Base-by-base conservation (phyloP, 2,329 filamentous ascomycete genomes). In the Aschersonia sp. region DNA sequence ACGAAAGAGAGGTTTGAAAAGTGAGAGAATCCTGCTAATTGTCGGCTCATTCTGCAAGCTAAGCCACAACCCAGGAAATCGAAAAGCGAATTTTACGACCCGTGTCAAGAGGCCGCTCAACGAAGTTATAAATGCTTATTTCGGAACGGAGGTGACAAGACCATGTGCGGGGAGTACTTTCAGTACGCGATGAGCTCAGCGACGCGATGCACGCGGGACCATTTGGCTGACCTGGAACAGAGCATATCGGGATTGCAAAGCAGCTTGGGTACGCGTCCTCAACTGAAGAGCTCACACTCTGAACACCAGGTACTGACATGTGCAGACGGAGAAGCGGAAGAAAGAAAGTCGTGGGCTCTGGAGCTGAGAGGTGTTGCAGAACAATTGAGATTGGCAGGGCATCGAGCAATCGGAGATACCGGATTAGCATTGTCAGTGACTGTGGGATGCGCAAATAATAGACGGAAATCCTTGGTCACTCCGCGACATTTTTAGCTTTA, bases 161-260 rank as follows among this genome's bases (percentile, higher is more conserved):
- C 81, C n/a, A 85, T 97, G 84, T 98, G 92, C 62, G 74, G 76
- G 54, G 90, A 97, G 64, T 97, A 94, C 62, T 97, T 98, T 61
- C 87, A 96, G 88, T 96, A 63, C 67, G 85, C 67, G 50, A 42
- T 12, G 46, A n/a, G 30, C 22, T 22, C n/a, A 4, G 0, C 5
- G 33, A 22, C 6, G n/a, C 8, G 8, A 31, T 43, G 22, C 22
- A 43, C 7, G 10, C 29, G 30, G 42, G 22, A 6, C 7, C 10
- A 11, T 6, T 9, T 11, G 31, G 31, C 55, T 62, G 48, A 61
- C 45, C 6, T n/a, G 12, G 14, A 30, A 48, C 54, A 94, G 88
- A 67, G 88, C 88, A 46, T 97, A 96, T 65, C 79, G 88, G 50
- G 87, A 94, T 53, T 97, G 90, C 68, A 96, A 96, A 65, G 89